Base-by-base conservation (phyloP, 495 filamentous ascomycete species). In the Terfezia claveryi region DNA sequence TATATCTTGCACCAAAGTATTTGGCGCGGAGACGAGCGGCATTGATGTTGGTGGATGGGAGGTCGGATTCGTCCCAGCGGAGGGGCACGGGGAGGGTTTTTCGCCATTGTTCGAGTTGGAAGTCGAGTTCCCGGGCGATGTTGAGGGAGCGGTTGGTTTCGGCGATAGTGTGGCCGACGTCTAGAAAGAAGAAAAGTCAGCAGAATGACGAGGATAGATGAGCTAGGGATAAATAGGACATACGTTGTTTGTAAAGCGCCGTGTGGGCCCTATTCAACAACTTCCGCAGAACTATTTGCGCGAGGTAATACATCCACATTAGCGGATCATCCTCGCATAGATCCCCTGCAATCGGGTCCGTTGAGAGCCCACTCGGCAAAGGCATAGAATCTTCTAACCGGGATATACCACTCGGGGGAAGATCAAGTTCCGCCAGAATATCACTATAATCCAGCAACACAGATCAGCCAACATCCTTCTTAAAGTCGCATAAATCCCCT, bases 1-100 rank as follows among this genome's bases (percentile, higher is more conserved):
- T 87, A 51, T 93, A 87, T 46, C 78, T 75, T 0, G 87, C 89
- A 23, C 91, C 91, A 69, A 86, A 95, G 67, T 89, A 95, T 62
- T 98, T 98, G 7, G 85, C 91, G 32, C 91, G 79, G 52, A 95
- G 73, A 5, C 91, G 79, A 16, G 91, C 89, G 8, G 74, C 73
- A 23, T 94, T 80, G 55, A 98, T 91, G 36, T 94, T 81, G 2
- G 57, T 59, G 2, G 87, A 72, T 2, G 84, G 85, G 2, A 72
- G 70, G 44, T 88, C 81, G 2, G 62, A 62, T 50, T 83, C 81
- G 17, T 76, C 64, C 81, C 89, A 98, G 53, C 68, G 66, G 59
- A 83, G 71, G 7, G 55, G 54, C 1, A 59, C 56, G 2, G 66
- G 58, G 0, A 75, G 70, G 23, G 76, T 68, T 0, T 59, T 17